A percentile compares a stretch with the other conserved stretches of the same genome.
Evolutionary conservation across 257 asterid species (phyloP).

Genomic region (Echites panduratus): DNA sequence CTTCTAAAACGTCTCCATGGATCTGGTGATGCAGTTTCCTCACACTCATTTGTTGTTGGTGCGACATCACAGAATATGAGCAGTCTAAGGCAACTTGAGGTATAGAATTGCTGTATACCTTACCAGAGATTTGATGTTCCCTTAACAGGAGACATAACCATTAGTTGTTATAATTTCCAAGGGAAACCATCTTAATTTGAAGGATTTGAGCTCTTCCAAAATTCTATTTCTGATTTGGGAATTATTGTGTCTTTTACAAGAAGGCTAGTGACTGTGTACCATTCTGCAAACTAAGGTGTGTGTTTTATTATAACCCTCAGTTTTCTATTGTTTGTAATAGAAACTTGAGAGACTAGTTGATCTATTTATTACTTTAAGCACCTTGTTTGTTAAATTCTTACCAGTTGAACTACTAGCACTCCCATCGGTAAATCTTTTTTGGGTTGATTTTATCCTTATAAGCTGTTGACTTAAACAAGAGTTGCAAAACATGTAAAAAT

Average conservation of each 20-base stretch:
- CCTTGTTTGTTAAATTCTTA: not conserved
- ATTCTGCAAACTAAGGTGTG: not conserved
- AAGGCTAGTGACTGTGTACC: not conserved
- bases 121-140: not conserved
- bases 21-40: slow-evolving; percentile 66
- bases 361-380: not conserved
- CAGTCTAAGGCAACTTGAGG: slow-evolving; percentile 99
- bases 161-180: not conserved
- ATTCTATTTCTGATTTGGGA: not conserved
- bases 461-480: not conserved
- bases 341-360: not conserved
- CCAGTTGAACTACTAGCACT: not conserved
- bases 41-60: slow-evolving; percentile 52
- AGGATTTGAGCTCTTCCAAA: not conserved
- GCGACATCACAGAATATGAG: slow-evolving; percentile 90
- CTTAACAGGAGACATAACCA: not conserved
- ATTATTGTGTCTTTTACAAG: not conserved
- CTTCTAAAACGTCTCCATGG: slow-evolving; percentile 89
- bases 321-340: not conserved
- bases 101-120: slow-evolving; percentile 20
- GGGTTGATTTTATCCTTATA: not conserved
- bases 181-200: not conserved
- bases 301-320: not conserved
- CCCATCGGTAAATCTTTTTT: not conserved
- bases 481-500: not conserved